Conservation (phyloP, 306 rosid species). For the Chamaecrista fasciculata region DNA sequence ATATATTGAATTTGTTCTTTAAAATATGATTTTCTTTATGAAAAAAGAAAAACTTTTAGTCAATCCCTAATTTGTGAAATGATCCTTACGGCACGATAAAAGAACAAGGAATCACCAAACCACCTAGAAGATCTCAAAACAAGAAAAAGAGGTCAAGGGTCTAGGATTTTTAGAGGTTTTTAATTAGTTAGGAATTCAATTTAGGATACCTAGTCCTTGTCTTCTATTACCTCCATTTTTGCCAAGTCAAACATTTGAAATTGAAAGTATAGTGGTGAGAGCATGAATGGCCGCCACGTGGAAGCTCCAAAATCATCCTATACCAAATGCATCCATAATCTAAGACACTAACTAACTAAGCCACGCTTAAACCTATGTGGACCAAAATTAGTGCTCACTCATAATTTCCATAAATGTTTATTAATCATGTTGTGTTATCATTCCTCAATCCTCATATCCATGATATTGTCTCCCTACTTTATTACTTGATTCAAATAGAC, state of each 20-base stretch:
- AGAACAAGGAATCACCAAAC: conserved; percentile 25
- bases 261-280: conserved; percentile 35
- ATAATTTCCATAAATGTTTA: too few relatives aligned
- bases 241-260: conserved; percentile 49
- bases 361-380: conserved; percentile 25
- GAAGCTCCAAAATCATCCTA: conserved; percentile 49
- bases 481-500: conserved; percentile 20
- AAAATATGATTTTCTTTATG: too few relatives aligned
- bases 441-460: conserved; percentile 30
- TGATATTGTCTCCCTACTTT: conserved; percentile 21
- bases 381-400: background rate
- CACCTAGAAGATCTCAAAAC: background rate
- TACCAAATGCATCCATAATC: conserved; percentile 33
- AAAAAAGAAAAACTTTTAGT: too few relatives aligned
- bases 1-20: too few relatives aligned
- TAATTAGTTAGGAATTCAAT: too few relatives aligned
- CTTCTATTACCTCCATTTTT: conserved; percentile 23
- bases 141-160: too few relatives aligned
- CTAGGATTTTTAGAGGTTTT: too few relatives aligned
- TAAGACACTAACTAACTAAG: conserved; percentile 4
- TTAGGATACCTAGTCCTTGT: conserved; percentile 24
- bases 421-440: background rate
- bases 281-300: conserved; percentile 62
- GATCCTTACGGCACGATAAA: conserved; percentile 28
- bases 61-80: conserved; percentile 21